These are phyloP conservation scores for Talaromyces liani DNA, from an alignment of 495 filamentous ascomycete species.

Conservation along the genomic window DNA sequence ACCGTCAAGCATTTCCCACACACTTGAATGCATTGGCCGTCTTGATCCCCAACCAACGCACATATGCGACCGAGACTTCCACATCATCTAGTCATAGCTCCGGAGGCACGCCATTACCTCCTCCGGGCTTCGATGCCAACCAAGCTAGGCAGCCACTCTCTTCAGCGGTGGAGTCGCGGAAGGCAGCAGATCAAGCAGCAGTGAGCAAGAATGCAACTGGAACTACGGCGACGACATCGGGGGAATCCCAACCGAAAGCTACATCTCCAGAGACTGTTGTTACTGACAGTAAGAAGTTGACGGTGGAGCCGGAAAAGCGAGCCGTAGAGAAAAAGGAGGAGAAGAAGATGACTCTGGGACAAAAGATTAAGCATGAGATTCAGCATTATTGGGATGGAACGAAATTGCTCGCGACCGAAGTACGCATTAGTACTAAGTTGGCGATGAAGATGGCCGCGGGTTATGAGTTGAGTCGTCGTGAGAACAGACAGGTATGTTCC, in stretches of 20 bases:
- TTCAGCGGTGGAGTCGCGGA: conserved; percentile 20
- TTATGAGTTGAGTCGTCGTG: conserved; percentile 91
- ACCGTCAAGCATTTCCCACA: conserved; percentile 49
- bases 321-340: conserved; percentile 62
- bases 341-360: conserved; percentile 78
- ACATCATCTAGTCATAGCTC: conserved; percentile 43
- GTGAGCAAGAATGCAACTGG: conserved; percentile 9
- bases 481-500: conserved; percentile 68
- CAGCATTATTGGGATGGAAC: conserved; percentile 99
- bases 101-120: conserved; percentile 56
- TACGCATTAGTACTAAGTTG: conserved; percentile 82
- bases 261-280: conserved; percentile 12
- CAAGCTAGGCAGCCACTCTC: conserved; percentile 81
- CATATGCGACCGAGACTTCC: conserved; percentile 66
- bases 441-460: conserved; percentile 96
- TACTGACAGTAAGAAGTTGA: not conserved
- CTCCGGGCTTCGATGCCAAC: conserved; percentile 89
- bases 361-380: conserved; percentile 87
- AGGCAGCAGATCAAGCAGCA: conserved; percentile 22
- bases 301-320: conserved; percentile 42
- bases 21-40: conserved; percentile 59
- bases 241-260: not conserved
- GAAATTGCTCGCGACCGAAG: conserved; percentile 90
- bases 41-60: conserved; percentile 52
- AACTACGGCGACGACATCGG: not conserved